phyloP scores from a whole-genome alignment of 2,329 filamentous ascomycete species.

The Lasiodiplodia gonubiensis region DNA sequence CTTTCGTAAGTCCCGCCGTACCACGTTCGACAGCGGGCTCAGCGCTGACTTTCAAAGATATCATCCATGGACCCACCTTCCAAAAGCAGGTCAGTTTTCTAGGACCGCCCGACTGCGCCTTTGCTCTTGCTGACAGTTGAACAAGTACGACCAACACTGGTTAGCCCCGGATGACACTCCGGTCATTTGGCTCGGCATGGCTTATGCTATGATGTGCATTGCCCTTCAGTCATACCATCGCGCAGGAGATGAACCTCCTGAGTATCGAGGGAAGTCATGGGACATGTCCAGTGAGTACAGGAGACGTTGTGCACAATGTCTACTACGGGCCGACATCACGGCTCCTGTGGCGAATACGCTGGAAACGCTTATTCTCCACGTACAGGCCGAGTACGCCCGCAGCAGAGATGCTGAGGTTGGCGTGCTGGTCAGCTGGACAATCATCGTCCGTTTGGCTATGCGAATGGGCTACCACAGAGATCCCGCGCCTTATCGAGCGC shows the following conservation, averaged over 20 bases:
- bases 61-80: not conserved
- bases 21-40: no score
- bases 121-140: not conserved
- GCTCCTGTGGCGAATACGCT: slow-evolving; percentile 75
- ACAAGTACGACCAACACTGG: slow-evolving; percentile 70
- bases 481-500: slow-evolving; percentile 72
- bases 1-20: slow-evolving; percentile 48
- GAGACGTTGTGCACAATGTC: slow-evolving; percentile 75
- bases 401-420: slow-evolving; percentile 76
- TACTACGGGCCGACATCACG: slow-evolving; percentile 78
- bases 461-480: slow-evolving; percentile 82
- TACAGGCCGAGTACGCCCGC: slow-evolving; percentile 76
- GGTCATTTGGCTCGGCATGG: slow-evolving; percentile 77
- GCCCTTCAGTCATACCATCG: slow-evolving; percentile 80
- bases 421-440: slow-evolving; percentile 64
- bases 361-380: slow-evolving; percentile 77
- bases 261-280: slow-evolving; percentile 71
- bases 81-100: slow-evolving; percentile 32
- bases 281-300: slow-evolving; percentile 63
- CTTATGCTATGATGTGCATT: slow-evolving; percentile 77
- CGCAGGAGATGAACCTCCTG: slow-evolving; percentile 78
- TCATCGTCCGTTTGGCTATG: slow-evolving; percentile 68
- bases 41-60: slow-evolving; percentile 59
- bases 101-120: not conserved
- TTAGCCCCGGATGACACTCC: slow-evolving; percentile 73